These are phyloP conservation scores for Coniochaeta sp. DNA, from an alignment of 2,329 filamentous ascomycete genomes.

Conservation along the genomic window DNA sequence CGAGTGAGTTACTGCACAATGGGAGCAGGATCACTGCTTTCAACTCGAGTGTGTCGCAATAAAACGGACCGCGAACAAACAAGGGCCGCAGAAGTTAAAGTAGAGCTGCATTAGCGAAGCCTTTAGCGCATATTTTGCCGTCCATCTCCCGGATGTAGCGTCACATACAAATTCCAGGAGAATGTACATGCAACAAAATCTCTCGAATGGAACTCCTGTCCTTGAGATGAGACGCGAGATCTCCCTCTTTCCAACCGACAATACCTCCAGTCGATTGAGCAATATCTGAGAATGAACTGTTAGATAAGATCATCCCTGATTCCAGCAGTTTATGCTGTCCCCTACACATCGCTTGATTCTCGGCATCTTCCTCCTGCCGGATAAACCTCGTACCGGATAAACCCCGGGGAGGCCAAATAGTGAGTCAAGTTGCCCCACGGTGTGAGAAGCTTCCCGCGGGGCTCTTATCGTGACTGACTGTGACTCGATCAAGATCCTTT, in stretches of 20 bases:
- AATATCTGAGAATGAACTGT: too few relatives aligned
- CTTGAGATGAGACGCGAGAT: background rate
- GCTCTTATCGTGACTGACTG: background rate
- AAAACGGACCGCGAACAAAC: too few relatives aligned
- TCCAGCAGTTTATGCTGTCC: too few relatives aligned
- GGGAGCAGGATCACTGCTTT: too few relatives aligned
- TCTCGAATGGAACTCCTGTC: background rate
- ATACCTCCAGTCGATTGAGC: background rate
- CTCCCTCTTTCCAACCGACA: background rate
- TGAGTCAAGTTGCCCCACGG: background rate
- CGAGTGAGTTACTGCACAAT: too few relatives aligned
- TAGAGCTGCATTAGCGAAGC: background rate
- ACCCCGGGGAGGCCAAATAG: background rate
- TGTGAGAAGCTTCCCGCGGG: background rate
- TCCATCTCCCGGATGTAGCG: background rate
- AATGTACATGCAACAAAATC: background rate
- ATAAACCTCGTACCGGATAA: background rate
- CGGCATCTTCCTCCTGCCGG: background rate
- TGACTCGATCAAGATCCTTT: background rate
- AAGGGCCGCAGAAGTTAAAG: background rate
- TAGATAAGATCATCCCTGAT: too few relatives aligned
- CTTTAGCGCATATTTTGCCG: background rate
- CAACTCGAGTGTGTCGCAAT: too few relatives aligned
- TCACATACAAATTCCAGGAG: background rate
- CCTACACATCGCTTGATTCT: too few relatives aligned